These are phyloP conservation scores for Melampsora abietis-canadensis DNA, from an alignment of 1,284 basidiomycete genomes.

Conservation along the genomic window DNA sequence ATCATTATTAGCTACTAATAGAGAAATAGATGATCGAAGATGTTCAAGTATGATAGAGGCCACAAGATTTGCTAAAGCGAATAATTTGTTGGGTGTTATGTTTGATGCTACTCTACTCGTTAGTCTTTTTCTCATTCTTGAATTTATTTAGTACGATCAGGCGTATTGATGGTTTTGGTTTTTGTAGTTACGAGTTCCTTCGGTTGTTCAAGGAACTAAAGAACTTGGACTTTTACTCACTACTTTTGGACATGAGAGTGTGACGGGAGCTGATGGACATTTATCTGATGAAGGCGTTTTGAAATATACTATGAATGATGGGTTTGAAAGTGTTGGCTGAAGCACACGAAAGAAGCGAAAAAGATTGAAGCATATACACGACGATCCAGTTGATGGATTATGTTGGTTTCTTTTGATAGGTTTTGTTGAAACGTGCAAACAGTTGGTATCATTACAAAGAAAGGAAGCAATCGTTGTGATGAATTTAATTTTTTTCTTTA, in stretches of 20 bases:
- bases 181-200: slow-evolving; percentile 65
- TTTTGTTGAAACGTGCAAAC: no score
- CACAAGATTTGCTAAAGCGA: slow-evolving; percentile 87
- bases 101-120: slow-evolving; percentile 63
- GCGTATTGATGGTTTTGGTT: neutral
- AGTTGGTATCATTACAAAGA: no score
- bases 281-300: slow-evolving; percentile 24
- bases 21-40: slow-evolving; percentile 58
- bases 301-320: slow-evolving; percentile 18
- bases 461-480: no score
- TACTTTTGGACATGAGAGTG: slow-evolving; percentile 61
- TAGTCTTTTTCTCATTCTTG: slow-evolving; percentile 1
- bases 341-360: no score
- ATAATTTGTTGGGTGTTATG: slow-evolving; percentile 89
- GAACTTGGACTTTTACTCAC: slow-evolving; percentile 83
- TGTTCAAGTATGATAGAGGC: slow-evolving; percentile 78
- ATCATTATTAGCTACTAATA: slow-evolving; percentile 53
- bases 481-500: no score
- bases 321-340: no score
- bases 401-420: no score
- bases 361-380: no score
- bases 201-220: slow-evolving; percentile 76
- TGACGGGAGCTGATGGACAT: slow-evolving; percentile 22
- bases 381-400: no score
- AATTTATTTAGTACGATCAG: neutral